Conservation (phyloP, 1,139 yeast species). For the Saccharomyces hybrid region DNA sequence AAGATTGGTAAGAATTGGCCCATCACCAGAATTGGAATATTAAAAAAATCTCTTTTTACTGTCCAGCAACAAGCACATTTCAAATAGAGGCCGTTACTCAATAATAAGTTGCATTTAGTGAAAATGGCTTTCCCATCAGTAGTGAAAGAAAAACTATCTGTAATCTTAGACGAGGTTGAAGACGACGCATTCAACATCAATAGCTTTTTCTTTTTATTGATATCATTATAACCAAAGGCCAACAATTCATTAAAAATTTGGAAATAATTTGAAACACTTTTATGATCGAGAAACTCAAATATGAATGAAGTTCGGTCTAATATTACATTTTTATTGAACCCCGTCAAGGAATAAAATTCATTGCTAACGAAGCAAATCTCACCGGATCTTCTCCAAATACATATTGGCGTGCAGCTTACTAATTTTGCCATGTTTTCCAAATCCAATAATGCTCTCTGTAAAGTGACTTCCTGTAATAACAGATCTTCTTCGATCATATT, state of each 20-base stretch:
- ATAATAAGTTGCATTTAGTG: slow-evolving; percentile 71
- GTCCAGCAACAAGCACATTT: slow-evolving; percentile 82
- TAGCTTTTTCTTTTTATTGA: slow-evolving; percentile 5
- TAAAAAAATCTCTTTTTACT: slow-evolving; percentile 79
- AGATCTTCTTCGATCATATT: slow-evolving; percentile 59
- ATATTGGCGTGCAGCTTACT: slow-evolving; percentile 58
- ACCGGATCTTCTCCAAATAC: slow-evolving; percentile 73
- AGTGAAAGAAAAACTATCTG: slow-evolving; percentile 3
- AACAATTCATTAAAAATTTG: slow-evolving; percentile 63
- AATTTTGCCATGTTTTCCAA: slow-evolving; percentile 44
- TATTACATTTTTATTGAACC: slow-evolving; percentile 34
- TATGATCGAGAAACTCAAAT: slow-evolving; percentile 79
- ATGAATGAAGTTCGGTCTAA: slow-evolving; percentile 47
- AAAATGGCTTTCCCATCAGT: slow-evolving; percentile 23
- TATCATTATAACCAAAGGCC: slow-evolving; percentile 60
- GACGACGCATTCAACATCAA: neutral
- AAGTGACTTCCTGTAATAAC: slow-evolving; percentile 57
- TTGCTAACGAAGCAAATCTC: slow-evolving; percentile 66
- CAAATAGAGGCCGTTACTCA: slow-evolving; percentile 30
- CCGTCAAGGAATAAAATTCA: slow-evolving; percentile 59
- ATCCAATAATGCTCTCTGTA: slow-evolving; percentile 61
- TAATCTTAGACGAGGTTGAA: slow-evolving; percentile 2
- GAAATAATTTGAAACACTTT: slow-evolving; percentile 76
- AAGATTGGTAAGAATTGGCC: slow-evolving; percentile 80
- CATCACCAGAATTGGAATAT: slow-evolving; percentile 86